These are phyloP conservation scores for Cylindrotheca closterium DNA, from an alignment of 108 stramenopile species.

Conservation along the genomic window DNA sequence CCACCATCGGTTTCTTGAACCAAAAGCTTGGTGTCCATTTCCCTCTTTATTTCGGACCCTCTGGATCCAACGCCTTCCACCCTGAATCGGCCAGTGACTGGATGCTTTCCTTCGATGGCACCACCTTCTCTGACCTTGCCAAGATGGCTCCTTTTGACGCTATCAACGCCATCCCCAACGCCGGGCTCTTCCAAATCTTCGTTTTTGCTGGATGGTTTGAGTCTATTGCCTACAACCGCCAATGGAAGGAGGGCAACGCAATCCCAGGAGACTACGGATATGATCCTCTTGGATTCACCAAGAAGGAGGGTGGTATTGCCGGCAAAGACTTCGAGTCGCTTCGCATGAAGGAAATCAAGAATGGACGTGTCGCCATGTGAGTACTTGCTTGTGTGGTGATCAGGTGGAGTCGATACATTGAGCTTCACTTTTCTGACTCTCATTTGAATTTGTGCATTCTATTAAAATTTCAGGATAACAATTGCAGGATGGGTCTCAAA, in stretches of 20 bases:
- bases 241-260: slow-evolving; percentile 50
- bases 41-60: slow-evolving; percentile 70
- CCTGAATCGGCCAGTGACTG: slow-evolving; percentile 54
- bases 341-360: slow-evolving; percentile 82
- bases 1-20: slow-evolving; percentile 72
- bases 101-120: slow-evolving; percentile 52
- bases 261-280: slow-evolving; percentile 78
- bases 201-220: slow-evolving; percentile 69
- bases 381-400: slow-evolving; percentile 5
- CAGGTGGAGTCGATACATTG: not conserved
- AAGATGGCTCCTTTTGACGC: slow-evolving; percentile 67
- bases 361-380: slow-evolving; percentile 79
- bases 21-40: slow-evolving; percentile 75
- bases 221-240: slow-evolving; percentile 63
- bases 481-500: slow-evolving; percentile 73
- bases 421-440: not conserved
- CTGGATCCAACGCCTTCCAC: slow-evolving; percentile 70
- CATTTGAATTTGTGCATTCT: not conserved
- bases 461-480: slow-evolving; percentile 41
- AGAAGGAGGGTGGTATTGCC: slow-evolving; percentile 60
- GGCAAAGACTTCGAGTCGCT: slow-evolving; percentile 57
- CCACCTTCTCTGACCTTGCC: slow-evolving; percentile 68
- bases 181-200: slow-evolving; percentile 69
- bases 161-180: slow-evolving; percentile 58
- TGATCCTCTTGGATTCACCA: slow-evolving; percentile 83